A percentile compares a stretch with the other conserved stretches of the same genome.
phyloP scores from a whole-genome alignment of 2,329 filamentous ascomycete species.

The Drechslerella coelobrocha region DNA sequence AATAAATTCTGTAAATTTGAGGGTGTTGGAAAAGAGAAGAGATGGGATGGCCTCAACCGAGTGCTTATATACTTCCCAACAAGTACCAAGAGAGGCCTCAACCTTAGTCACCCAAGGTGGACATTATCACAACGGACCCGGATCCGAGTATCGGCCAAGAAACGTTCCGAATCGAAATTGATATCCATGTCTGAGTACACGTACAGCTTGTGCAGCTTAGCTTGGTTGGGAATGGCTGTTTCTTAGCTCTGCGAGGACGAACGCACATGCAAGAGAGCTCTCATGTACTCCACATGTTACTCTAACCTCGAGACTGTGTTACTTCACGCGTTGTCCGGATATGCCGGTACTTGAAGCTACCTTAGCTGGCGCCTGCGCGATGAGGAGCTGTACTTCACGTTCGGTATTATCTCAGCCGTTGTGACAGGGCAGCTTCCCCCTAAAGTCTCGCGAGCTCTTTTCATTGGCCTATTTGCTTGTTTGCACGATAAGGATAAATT shows the following conservation, averaged over 20 bases:
- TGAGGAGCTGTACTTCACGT: neutral
- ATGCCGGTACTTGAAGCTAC: neutral
- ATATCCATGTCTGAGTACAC: neutral
- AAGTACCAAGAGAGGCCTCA: neutral
- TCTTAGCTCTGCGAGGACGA: neutral
- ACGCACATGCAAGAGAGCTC: neutral
- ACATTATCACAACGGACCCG: too few relatives aligned
- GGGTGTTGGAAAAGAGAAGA: neutral
- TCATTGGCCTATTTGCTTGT: neutral
- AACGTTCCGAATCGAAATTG: neutral
- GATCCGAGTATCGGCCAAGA: too few relatives aligned
- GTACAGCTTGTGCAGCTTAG: neutral
- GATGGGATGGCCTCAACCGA: neutral
- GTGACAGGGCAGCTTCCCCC: neutral
- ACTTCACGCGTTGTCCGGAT: neutral
- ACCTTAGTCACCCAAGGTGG: neutral
- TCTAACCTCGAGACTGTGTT: too few relatives aligned
- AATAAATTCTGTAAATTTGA: neutral
- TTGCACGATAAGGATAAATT: conserved; percentile 1
- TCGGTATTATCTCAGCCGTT: neutral
- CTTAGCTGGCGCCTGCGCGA: neutral
- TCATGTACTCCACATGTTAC: neutral
- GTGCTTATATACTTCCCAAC: conserved; percentile 1
- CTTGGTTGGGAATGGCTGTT: neutral
- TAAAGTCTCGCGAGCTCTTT: neutral